Base-by-base conservation (phyloP, 176 grass and related monocot genomes). In the Cenchrus fungigraminus region DNA sequence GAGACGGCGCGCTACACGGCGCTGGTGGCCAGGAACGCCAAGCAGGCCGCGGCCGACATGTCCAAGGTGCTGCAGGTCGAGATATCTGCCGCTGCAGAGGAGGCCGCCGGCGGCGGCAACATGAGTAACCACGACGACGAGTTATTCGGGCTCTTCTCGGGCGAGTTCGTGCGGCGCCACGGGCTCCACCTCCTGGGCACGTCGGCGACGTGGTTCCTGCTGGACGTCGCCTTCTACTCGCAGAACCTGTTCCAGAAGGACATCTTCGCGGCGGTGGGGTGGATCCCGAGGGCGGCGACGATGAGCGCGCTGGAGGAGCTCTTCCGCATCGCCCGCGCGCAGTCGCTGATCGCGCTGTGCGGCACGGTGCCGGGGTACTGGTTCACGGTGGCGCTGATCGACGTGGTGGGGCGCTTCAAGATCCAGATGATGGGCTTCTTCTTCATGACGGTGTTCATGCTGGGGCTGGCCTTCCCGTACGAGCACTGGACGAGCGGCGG, bases 231-330 rank as follows among this genome's bases (percentile, higher is more conserved):
- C 62, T 97, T 97, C 87, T 97, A 97, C 83, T 86, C 82, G 37
- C 94, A 97, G 87, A 97, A 97, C 82, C 89, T 97, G 71, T 97
- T 97, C 85, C 94, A 97, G 76, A 97, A 97, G 79, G 94, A 97
- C 69, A 97, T 97, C 72, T 97, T 97, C 84, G 82, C 78, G 88
- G 91, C 89, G 9, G 84, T 97, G 22, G 87, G 89, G 8, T 97
- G 89, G 94, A 97, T 91, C 68, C 91, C 94, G 0, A 90, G 82
- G 80, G 76, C 91, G n/a, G 58, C 84, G 14, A 88, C 85, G 5
- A 96, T 96, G 89, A 87, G 65, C 60, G 91, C 94, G 1, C 86
- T 93, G 19, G 91, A 93, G 5, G 94, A 96, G 80, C 31, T 96
- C 32, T 93, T 56, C 82, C 70, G 87, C 19, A 93, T 96, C 87